phyloP scores from a whole-genome alignment of 495 filamentous ascomycete genomes.

The Aspergillus wentii region DNA sequence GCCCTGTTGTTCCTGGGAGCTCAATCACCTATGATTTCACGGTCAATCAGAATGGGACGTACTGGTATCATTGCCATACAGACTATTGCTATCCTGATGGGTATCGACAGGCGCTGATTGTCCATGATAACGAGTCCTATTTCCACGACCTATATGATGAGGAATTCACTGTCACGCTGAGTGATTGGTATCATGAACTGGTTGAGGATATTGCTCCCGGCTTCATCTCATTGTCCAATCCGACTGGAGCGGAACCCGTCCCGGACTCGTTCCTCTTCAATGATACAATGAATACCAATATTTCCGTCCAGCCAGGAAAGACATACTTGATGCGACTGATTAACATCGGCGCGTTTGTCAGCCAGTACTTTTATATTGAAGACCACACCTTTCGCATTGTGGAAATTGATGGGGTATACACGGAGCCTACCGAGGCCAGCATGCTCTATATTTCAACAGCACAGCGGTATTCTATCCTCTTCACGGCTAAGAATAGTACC shows the following conservation, averaged over 20 bases:
- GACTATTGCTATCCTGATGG: slow-evolving; percentile 72
- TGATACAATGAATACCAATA: slow-evolving; percentile 49
- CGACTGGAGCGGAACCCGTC: slow-evolving; percentile 49
- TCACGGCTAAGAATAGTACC: slow-evolving; percentile 62
- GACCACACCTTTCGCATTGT: slow-evolving; percentile 60
- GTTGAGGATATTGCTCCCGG: slow-evolving; percentile 33
- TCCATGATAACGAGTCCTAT: slow-evolving; percentile 61
- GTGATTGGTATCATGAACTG: slow-evolving; percentile 58
- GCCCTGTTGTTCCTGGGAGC: slow-evolving; percentile 57
- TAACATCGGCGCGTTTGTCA: slow-evolving; percentile 71
- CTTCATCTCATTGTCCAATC: slow-evolving; percentile 47
- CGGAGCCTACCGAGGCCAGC: slow-evolving; percentile 50
- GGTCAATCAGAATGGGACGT: slow-evolving; percentile 70
- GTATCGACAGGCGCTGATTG: slow-evolving; percentile 62
- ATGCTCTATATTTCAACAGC: slow-evolving; percentile 65
- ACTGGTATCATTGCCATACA: slow-evolving; percentile 80
- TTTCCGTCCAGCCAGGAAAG: slow-evolving; percentile 63
- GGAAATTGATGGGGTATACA: slow-evolving; percentile 50
- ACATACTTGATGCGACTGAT: slow-evolving; percentile 76
- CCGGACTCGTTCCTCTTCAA: slow-evolving; percentile 52
- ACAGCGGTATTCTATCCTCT: slow-evolving; percentile 64
- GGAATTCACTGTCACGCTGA: slow-evolving; percentile 59
- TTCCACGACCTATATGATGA: slow-evolving; percentile 60
- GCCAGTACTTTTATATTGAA: slow-evolving; percentile 76
- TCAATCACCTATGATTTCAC: slow-evolving; percentile 75